phyloP scores from a whole-genome alignment of 2,329 filamentous ascomycete species.

The Trichophyton schoenleinii region DNA sequence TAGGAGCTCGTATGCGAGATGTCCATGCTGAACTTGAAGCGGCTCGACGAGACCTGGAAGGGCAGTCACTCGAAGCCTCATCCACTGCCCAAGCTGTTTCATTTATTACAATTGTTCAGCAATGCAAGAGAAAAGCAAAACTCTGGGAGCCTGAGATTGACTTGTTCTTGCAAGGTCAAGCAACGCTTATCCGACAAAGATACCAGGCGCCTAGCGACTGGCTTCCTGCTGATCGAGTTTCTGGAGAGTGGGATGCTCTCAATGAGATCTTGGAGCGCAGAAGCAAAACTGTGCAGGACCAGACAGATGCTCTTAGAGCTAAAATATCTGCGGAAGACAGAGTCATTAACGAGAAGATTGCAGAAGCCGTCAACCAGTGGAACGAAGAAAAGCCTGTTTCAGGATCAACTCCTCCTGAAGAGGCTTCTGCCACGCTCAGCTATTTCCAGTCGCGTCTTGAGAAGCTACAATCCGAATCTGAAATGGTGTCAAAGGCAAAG shows the following conservation, averaged over 20 bases:
- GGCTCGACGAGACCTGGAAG: conserved; percentile 78
- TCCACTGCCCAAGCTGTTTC: conserved; percentile 95
- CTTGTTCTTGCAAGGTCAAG: conserved; percentile 89
- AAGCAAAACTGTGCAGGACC: conserved; percentile 88
- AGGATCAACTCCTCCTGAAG: conserved; percentile 78
- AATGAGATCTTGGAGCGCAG: conserved; percentile 88
- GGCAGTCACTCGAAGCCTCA: conserved; percentile 80
- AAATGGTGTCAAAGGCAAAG: conserved; percentile 92
- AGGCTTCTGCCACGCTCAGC: conserved; percentile 69
- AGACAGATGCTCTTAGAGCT: conserved; percentile 84
- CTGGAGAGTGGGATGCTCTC: conserved; percentile 87
- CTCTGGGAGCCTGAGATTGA: conserved; percentile 93
- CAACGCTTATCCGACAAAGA: conserved; percentile 76
- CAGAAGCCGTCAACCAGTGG: conserved; percentile 76
- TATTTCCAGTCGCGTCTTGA: conserved; percentile 77
- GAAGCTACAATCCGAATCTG: conserved; percentile 70
- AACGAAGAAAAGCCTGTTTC: conserved; percentile 95
- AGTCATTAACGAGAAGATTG: conserved; percentile 76
- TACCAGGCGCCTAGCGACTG: conserved; percentile 91
- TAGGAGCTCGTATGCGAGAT: conserved; percentile 82
- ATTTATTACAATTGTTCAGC: conserved; percentile 96
- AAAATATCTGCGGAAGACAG: conserved; percentile 93
- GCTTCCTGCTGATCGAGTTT: conserved; percentile 91
- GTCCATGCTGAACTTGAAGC: conserved; percentile 85
- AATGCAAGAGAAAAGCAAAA: conserved; percentile 86